These are phyloP conservation scores for Ogataea philodendri DNA, from an alignment of 805 yeast species.

Conservation along the genomic window DNA sequence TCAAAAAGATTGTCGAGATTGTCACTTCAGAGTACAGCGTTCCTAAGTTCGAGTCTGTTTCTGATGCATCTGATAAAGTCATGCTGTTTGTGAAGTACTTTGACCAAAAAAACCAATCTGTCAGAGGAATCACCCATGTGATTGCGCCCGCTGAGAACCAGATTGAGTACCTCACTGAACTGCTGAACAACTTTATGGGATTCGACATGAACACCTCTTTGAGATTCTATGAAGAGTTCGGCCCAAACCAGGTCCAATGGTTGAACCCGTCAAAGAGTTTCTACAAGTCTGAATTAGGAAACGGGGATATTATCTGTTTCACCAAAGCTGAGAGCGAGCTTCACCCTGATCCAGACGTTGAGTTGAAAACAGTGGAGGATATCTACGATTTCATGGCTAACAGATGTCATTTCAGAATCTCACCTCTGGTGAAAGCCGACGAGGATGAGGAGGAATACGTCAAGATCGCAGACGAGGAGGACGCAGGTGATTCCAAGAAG, in stretches of 20 bases:
- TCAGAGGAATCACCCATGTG: slow-evolving; percentile 67
- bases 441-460: slow-evolving; percentile 52
- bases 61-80: slow-evolving; percentile 24
- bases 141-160: slow-evolving; percentile 48
- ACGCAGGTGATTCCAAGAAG: slow-evolving; percentile 14
- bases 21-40: slow-evolving; percentile 15
- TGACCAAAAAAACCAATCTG: slow-evolving; percentile 46
- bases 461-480: slow-evolving; percentile 36
- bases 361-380: slow-evolving; percentile 39
- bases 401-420: slow-evolving; percentile 57
- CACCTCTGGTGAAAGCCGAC: slow-evolving; percentile 40
- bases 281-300: slow-evolving; percentile 55
- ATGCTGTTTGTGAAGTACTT: slow-evolving; percentile 28
- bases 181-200: slow-evolving; percentile 42
- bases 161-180: slow-evolving; percentile 40
- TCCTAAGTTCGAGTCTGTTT: slow-evolving; percentile 25
- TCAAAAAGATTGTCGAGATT: slow-evolving; percentile 10
- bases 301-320: slow-evolving; percentile 63
- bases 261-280: slow-evolving; percentile 42
- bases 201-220: slow-evolving; percentile 36
- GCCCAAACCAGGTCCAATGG: slow-evolving; percentile 48
- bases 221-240: slow-evolving; percentile 58
- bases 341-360: slow-evolving; percentile 3
- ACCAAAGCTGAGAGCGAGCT: slow-evolving; percentile 21
- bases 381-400: slow-evolving; percentile 56